These are phyloP conservation scores for Ustilago esculenta DNA, from an alignment of 1,284 basidiomycete genomes.

Conservation along the genomic window DNA sequence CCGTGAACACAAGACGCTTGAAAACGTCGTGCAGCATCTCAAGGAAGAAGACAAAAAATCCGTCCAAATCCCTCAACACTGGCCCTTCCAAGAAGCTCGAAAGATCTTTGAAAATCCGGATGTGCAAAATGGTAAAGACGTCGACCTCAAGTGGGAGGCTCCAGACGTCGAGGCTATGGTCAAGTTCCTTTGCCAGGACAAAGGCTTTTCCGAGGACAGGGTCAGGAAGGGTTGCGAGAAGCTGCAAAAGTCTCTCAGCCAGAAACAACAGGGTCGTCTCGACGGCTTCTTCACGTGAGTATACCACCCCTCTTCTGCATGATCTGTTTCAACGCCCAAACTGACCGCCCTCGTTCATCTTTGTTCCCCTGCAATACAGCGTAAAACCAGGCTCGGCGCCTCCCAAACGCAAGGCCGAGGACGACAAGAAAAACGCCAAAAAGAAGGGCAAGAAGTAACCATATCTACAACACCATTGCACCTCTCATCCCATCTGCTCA, in stretches of 20 bases:
- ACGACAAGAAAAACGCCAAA: slow-evolving; percentile 29
- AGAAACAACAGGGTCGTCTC: slow-evolving; percentile 94
- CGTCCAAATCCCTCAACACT: slow-evolving; percentile 83
- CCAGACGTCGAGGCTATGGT: slow-evolving; percentile 94
- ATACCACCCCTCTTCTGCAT: too few relatives aligned
- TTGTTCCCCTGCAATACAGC: not conserved
- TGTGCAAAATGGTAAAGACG: slow-evolving; percentile 82
- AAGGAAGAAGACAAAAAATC: slow-evolving; percentile 65
- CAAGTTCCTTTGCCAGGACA: slow-evolving; percentile 91
- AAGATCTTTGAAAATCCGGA: slow-evolving; percentile 88
- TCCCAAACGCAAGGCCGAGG: slow-evolving; percentile 42
- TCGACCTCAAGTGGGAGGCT: slow-evolving; percentile 95
- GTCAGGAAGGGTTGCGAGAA: slow-evolving; percentile 95
- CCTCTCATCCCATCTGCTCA: too few relatives aligned
- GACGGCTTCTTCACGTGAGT: slow-evolving; percentile 83
- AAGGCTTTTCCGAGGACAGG: slow-evolving; percentile 98
- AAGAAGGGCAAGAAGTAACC: slow-evolving; percentile 51
- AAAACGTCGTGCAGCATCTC: slow-evolving; percentile 81
- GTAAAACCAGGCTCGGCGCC: slow-evolving; percentile 20
- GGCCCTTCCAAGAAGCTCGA: slow-evolving; percentile 96
- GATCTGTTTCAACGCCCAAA: too few relatives aligned
- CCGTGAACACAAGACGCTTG: slow-evolving; percentile 84
- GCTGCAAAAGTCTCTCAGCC: slow-evolving; percentile 82
- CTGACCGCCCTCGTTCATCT: too few relatives aligned
- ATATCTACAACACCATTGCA: too few relatives aligned